phyloP scores from a whole-genome alignment of 2,329 filamentous ascomycete species.

The Colletotrichum musae region DNA sequence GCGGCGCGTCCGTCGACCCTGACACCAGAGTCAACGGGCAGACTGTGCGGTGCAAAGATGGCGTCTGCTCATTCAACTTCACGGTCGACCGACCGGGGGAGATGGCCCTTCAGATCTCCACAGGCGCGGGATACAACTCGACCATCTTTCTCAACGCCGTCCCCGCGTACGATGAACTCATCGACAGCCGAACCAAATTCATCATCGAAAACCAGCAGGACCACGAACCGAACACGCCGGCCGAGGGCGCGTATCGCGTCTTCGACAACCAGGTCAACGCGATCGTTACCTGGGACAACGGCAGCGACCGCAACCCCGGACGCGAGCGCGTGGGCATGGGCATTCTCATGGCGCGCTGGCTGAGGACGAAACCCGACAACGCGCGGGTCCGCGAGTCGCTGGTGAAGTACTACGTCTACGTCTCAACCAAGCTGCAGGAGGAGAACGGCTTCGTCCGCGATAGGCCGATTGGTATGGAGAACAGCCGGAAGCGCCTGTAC shows the following conservation, averaged over 20 bases:
- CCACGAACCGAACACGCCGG: neutral
- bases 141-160: conserved; percentile 27
- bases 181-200: conserved; percentile 21
- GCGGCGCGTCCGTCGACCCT: neutral
- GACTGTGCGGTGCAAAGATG: neutral
- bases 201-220: conserved; percentile 36
- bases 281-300: conserved; percentile 12
- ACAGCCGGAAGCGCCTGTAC: conserved; percentile 22
- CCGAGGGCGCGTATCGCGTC: conserved; percentile 24
- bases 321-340: conserved; percentile 40
- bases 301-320: conserved; percentile 29
- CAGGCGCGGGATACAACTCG: neutral
- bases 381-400: neutral
- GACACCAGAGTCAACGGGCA: conserved; percentile 10
- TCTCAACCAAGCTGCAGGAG: conserved; percentile 31
- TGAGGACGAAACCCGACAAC: neutral
- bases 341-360: conserved; percentile 30
- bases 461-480: neutral
- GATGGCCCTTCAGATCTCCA: neutral
- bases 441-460: conserved; percentile 17
- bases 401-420: conserved; percentile 20
- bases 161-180: conserved; percentile 13
- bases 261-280: conserved; percentile 35
- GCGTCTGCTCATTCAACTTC: neutral
- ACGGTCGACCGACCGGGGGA: neutral